phyloP scores from a whole-genome alignment of 225 moss, liverwort and hornwort genomes.

The Physcomitrellopsis africana region DNA sequence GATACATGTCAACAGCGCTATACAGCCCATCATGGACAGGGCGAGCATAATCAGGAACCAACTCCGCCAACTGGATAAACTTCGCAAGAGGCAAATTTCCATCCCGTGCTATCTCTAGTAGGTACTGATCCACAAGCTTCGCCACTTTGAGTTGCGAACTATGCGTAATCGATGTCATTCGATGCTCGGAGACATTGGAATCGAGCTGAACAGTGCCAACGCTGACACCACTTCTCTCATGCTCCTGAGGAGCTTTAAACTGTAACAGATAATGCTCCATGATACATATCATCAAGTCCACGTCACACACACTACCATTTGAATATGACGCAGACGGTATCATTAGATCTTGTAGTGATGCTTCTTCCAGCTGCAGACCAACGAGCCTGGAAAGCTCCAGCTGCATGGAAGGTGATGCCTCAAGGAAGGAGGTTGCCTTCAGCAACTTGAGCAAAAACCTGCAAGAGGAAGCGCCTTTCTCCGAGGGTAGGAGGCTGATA shows the following conservation, averaged over 20 bases:
- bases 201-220: slow-evolving; percentile 39
- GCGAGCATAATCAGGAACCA: slow-evolving; percentile 64
- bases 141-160: slow-evolving; percentile 65
- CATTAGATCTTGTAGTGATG: slow-evolving; percentile 63
- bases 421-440: slow-evolving; percentile 59
- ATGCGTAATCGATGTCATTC: slow-evolving; percentile 39
- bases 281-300: slow-evolving; percentile 70
- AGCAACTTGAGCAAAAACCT: slow-evolving; percentile 72
- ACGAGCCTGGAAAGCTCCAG: slow-evolving; percentile 66
- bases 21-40: slow-evolving; percentile 76
- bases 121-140: slow-evolving; percentile 74
- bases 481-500: slow-evolving; percentile 62
- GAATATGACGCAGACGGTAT: slow-evolving; percentile 70
- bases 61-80: slow-evolving; percentile 64
- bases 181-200: slow-evolving; percentile 29
- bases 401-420: slow-evolving; percentile 52
- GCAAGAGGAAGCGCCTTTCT: slow-evolving; percentile 61
- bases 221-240: slow-evolving; percentile 19
- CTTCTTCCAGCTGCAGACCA: slow-evolving; percentile 78
- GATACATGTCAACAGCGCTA: too few species aligned
- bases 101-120: slow-evolving; percentile 78
- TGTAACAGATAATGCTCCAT: slow-evolving; percentile 73
- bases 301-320: slow-evolving; percentile 56
- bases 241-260: slow-evolving; percentile 48
- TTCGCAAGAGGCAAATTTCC: slow-evolving; percentile 58